phyloP scores from a whole-genome alignment of 208 protist species.

The Crithidia fasciculata region DNA sequence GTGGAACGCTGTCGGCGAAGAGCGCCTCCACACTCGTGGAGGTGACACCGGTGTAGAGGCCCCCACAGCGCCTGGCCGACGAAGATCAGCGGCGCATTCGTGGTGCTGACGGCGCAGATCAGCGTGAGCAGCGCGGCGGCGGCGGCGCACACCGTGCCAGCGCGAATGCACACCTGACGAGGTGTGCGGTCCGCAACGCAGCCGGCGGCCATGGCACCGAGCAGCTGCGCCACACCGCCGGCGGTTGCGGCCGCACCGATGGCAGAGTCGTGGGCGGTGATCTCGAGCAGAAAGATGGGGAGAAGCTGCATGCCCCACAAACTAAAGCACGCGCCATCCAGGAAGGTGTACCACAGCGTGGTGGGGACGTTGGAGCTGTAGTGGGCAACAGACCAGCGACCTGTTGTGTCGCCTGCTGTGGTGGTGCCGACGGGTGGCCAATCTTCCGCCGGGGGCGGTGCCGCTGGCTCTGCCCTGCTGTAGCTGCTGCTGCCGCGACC shows the following conservation, averaged over 20 bases:
- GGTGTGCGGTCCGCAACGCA: slow-evolving; percentile 17
- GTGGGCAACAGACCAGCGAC: background rate
- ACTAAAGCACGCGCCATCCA: slow-evolving; percentile 55
- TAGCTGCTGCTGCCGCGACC: no score
- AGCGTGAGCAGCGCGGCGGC: slow-evolving; percentile 36
- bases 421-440: no score
- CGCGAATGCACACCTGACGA: slow-evolving; percentile 31
- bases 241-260: slow-evolving; percentile 41
- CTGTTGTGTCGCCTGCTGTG: background rate
- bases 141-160: slow-evolving; percentile 34
- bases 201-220: slow-evolving; percentile 36
- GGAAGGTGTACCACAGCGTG: slow-evolving; percentile 50
- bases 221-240: slow-evolving; percentile 47
- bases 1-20: slow-evolving; percentile 65
- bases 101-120: slow-evolving; percentile 6
- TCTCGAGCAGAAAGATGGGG: slow-evolving; percentile 40
- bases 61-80: slow-evolving; percentile 49
- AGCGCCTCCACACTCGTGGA: slow-evolving; percentile 61
- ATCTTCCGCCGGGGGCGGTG: no score
- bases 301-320: slow-evolving; percentile 57
- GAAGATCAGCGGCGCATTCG: slow-evolving; percentile 13
- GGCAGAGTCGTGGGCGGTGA: slow-evolving; percentile 9
- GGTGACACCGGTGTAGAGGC: slow-evolving; percentile 45
- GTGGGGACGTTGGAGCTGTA: slow-evolving; percentile 46
- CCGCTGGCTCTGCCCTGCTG: no score